phyloP scores from a whole-genome alignment of 176 grass and related monocot genomes.

The Aechmea fasciata region DNA sequence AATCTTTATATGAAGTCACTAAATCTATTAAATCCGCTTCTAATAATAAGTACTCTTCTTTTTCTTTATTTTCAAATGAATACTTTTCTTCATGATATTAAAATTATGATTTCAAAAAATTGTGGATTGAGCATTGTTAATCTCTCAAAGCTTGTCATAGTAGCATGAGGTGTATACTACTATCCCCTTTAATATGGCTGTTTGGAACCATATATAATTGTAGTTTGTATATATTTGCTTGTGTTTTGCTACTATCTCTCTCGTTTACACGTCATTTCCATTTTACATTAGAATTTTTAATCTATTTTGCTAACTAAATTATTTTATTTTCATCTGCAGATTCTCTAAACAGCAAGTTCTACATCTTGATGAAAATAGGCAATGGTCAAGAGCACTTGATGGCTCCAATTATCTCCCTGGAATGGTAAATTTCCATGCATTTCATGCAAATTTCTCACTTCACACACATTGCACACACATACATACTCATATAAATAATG shows the following conservation, averaged over 20 bases:
- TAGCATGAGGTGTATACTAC: too few relatives aligned
- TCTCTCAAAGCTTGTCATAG: too few relatives aligned
- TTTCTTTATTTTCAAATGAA: neutral
- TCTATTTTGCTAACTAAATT: constrained; percentile 4
- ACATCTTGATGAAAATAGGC: constrained; percentile 84
- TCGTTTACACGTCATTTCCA: neutral
- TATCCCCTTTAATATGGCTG: too few relatives aligned
- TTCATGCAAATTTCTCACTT: neutral
- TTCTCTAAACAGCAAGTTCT: constrained; percentile 66
- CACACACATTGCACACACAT: neutral
- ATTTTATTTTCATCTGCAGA: constrained; percentile 35
- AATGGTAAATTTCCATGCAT: constrained; percentile 59
- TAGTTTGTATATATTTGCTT: neutral
- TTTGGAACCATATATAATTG: too few relatives aligned
- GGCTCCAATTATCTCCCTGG: constrained; percentile 98
- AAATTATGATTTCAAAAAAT: too few relatives aligned
- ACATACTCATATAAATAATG: neutral
- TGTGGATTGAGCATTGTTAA: too few relatives aligned
- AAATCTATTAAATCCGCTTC: neutral
- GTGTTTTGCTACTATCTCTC: neutral
- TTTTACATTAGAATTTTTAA: neutral
- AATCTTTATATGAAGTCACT: neutral
- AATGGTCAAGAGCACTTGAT: constrained; percentile 99
- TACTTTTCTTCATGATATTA: neutral
- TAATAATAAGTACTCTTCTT: neutral